phyloP scores from a whole-genome alignment of 2,329 filamentous ascomycete genomes.

The Aureobasidium sp. region DNA sequence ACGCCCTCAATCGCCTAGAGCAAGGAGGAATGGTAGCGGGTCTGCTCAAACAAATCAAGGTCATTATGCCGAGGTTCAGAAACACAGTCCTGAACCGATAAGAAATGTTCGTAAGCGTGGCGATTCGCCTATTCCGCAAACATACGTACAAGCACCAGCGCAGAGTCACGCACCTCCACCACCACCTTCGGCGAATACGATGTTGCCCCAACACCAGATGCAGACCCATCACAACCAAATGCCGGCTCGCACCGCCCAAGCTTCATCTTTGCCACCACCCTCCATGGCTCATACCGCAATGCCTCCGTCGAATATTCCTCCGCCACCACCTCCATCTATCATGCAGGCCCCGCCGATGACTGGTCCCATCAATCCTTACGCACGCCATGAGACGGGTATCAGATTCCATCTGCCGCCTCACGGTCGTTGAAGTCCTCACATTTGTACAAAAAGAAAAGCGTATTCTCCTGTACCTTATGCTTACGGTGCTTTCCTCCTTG shows the following conservation, averaged over 20 bases:
- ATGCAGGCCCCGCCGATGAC: constrained; percentile 30
- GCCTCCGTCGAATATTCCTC: neutral
- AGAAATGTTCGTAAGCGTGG: constrained; percentile 15
- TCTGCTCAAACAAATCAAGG: neutral
- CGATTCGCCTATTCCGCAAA: neutral
- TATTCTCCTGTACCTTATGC: neutral
- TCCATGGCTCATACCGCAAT: neutral
- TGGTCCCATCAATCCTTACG: constrained; percentile 29
- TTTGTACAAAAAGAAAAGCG: neutral
- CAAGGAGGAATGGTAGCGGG: constrained; percentile 19
- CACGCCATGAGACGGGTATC: constrained; percentile 6
- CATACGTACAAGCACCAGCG: neutral
- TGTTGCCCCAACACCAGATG: constrained; percentile 2
- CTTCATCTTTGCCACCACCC: constrained; percentile 1
- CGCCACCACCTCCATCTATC: constrained; percentile 17
- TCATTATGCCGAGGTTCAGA: neutral
- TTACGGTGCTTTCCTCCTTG: neutral
- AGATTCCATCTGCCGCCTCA: neutral
- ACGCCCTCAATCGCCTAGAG: constrained; percentile 37
- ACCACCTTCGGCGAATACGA: neutral
- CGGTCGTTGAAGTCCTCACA: neutral
- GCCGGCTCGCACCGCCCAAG: neutral
- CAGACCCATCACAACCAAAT: neutral
- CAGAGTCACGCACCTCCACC: neutral
- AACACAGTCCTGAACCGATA: constrained; percentile 11